phyloP scores from a whole-genome alignment of 106 monocot genomes.

The Apostasia ramifera region DNA sequence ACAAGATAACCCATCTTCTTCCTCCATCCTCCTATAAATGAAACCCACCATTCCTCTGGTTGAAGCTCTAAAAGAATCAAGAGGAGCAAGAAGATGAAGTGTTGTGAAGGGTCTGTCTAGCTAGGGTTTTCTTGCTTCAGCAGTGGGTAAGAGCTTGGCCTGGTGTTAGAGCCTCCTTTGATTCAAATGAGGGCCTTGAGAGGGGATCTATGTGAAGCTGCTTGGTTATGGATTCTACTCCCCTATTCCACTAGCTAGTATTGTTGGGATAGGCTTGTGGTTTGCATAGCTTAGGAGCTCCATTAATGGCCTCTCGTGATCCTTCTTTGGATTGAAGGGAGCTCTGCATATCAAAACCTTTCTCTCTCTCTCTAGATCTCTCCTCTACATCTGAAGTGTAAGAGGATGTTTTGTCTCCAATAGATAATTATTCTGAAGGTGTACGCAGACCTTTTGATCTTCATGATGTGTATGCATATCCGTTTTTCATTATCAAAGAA shows the following conservation, averaged over 20 bases:
- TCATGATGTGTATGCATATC: too few species aligned
- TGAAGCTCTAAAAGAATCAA: not conserved
- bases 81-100: not conserved
- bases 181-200: conserved; percentile 7
- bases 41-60: not conserved
- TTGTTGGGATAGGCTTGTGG: conserved; percentile 13
- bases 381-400: too few species aligned
- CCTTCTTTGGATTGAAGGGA: conserved; percentile 26
- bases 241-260: conserved; percentile 7
- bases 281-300: conserved; percentile 18
- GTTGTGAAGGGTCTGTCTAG: too few species aligned
- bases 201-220: conserved; percentile 10
- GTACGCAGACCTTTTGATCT: too few species aligned
- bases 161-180: conserved; percentile 2
- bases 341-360: conserved; percentile 5
- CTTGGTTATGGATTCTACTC: conserved; percentile 17
- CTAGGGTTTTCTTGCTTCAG: too few species aligned
- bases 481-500: too few species aligned
- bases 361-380: too few species aligned
- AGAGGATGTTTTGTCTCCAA: too few species aligned
- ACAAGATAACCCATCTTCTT: too few species aligned
- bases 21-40: not conserved
- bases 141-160: too few species aligned
- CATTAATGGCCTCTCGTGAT: not conserved
- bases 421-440: too few species aligned